Percentiles rank a stretch among this genome's conserved stretches.
phyloP scores from a whole-genome alignment of 2,329 filamentous ascomycete genomes.

The Mycosphaerella arachidis region DNA sequence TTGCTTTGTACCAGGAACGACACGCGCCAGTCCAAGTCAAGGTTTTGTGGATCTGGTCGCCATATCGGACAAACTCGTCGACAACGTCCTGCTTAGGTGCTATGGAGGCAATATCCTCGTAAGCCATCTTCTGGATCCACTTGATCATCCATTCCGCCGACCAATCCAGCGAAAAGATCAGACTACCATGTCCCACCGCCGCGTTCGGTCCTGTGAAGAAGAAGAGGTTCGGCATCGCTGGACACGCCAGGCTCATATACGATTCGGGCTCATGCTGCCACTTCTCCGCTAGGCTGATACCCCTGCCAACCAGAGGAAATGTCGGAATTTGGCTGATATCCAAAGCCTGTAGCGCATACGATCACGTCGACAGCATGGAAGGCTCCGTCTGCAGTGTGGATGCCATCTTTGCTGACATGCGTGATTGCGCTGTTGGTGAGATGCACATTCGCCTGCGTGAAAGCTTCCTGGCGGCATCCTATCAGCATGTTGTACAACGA shows the following conservation, averaged over 20 bases:
- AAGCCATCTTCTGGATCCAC: slow-evolving; percentile 31
- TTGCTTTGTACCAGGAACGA: slow-evolving; percentile 24
- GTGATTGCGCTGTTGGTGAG: slow-evolving; percentile 38
- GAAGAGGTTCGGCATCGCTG: slow-evolving; percentile 32
- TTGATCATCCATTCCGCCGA: slow-evolving; percentile 44
- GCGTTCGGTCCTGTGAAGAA: slow-evolving; percentile 25
- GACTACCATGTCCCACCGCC: slow-evolving; percentile 22
- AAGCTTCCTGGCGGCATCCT: slow-evolving; percentile 39
- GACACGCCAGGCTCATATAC: slow-evolving; percentile 27
- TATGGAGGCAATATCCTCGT: slow-evolving; percentile 22
- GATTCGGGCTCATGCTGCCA: slow-evolving; percentile 28
- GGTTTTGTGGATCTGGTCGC: slow-evolving; percentile 43
- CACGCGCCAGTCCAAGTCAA: slow-evolving; percentile 18
- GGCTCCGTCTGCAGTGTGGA: slow-evolving; percentile 37
- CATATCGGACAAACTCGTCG: slow-evolving; percentile 26
- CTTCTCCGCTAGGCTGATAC: slow-evolving; percentile 23
- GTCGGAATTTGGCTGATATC: slow-evolving; percentile 36
- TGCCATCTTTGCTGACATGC: slow-evolving; percentile 35
- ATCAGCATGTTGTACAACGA: slow-evolving; percentile 52
- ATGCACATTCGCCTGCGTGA: slow-evolving; percentile 44
- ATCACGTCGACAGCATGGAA: slow-evolving; percentile 43
- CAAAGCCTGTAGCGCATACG: slow-evolving; percentile 43
- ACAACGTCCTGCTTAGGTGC: slow-evolving; percentile 24
- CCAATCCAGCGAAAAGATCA: slow-evolving; percentile 22
- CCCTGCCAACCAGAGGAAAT: slow-evolving; percentile 38